Conservation (phyloP, 2,329 filamentous ascomycete genomes). For the Cercospora zeina region DNA sequence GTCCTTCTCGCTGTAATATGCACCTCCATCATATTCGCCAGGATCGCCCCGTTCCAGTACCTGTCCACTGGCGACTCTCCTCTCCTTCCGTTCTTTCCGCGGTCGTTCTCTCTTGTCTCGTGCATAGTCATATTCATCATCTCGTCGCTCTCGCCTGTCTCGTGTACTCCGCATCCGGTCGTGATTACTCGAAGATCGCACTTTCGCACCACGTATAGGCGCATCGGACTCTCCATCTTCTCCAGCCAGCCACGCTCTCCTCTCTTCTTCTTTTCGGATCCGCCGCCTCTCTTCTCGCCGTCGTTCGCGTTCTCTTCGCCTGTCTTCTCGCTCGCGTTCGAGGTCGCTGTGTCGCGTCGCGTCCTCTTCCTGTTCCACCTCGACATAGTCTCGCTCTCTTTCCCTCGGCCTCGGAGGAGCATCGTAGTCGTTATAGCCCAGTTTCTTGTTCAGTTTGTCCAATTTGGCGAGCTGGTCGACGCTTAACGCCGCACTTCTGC, state of each 20-base stretch:
- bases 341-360: conserved; percentile 24
- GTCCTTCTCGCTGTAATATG: conserved; percentile 44
- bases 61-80: conserved; percentile 51
- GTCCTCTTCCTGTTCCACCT: conserved; percentile 37
- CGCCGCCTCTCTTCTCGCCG: conserved; percentile 38
- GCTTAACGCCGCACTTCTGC: conserved; percentile 46
- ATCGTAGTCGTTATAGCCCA: conserved; percentile 48
- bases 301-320: conserved; percentile 34
- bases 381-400: conserved; percentile 36
- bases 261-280: conserved; percentile 47
- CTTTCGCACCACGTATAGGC: conserved; percentile 26
- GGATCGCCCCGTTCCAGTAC: conserved; percentile 43
- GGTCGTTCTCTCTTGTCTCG: conserved; percentile 35
- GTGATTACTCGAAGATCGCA: conserved; percentile 7
- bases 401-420: conserved; percentile 50
- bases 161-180: conserved; percentile 7
- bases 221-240: conserved; percentile 36
- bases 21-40: conserved; percentile 37
- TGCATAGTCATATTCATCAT: conserved; percentile 25
- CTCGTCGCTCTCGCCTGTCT: conserved; percentile 10
- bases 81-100: conserved; percentile 37
- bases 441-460: conserved; percentile 62
- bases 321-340: conserved; percentile 44
- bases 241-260: conserved; percentile 36
- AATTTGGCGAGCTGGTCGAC: conserved; percentile 65